Evolutionary conservation across 306 rosid species (phyloP), one percentile per base, ranked within the genome.

Genomic region (Cajanus cajan): DNA sequence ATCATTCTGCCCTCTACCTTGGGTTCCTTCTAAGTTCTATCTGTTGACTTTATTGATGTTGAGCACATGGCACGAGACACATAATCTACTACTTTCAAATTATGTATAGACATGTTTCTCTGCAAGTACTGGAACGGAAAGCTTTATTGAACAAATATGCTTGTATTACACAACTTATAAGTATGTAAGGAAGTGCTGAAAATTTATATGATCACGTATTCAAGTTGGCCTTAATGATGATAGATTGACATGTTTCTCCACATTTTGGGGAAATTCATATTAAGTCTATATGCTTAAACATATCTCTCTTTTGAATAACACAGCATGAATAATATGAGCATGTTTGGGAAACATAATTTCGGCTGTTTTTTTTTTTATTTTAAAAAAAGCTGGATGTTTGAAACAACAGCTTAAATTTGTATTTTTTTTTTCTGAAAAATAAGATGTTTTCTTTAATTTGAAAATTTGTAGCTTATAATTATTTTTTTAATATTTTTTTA

Each of bases 271-370:
- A 3, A 31, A 61, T 6, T 61, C 43, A 7, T 61, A 33, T 31
- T 40, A 31, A 47, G 34, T 51, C 39, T 43, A 43, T 63, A 18
- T 85, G 76, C 63, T 25, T 78, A 62, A 48, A 36, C 43, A 54
- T 70, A 40, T 62, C 11, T 16, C 73, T 70, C 11, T 18, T 22
- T n/a, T 55, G 54, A 62, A 28, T 28, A 28, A 28, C n/a, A n/a
- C n/a, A n/a, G n/a, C n/a, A n/a, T n/a, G n/a, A n/a, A n/a, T n/a
- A n/a, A n/a, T n/a, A n/a, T 28, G 31, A 1, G 31, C 31, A 28
- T 28, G 31, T 28, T 28, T 28, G 31, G 31, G 31, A 28, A 28
- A 28, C 31, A 28, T 28, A 28, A 28, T 28, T 28, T 28, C 31
- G 3, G 31, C 31, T 28, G 31, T 28, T 28, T 28, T 28, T 1